Evolutionary conservation across 1,139 yeast species (phyloP), one percentile per base, ranked within the genome.

Genomic region (Lodderomyces margitis): DNA sequence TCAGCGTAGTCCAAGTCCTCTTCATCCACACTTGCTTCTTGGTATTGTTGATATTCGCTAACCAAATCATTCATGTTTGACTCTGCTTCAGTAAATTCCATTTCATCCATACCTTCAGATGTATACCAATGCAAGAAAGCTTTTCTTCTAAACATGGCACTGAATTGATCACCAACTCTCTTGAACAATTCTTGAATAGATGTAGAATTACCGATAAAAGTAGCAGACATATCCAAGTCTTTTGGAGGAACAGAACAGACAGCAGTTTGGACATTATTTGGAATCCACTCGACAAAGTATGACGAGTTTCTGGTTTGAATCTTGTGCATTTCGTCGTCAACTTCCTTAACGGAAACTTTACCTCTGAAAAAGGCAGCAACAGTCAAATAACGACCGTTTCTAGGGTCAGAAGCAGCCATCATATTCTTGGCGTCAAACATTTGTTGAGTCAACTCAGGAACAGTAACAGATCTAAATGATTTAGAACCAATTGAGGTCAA

Each of bases 41-140:
- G 95, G 72, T 88, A 87, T 70, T 88, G 96, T 70, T 87, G 94
- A 65, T 87, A 87, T 67, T 88, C 96, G 58, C 83, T 80, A 46
- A 88, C 89, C 61, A 88, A 75, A 66, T 88, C 96, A 56, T 79
- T 80, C 89, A 88, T 82, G 65, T 88, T 87, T 42, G 74, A 66
- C 56, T 76, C 88, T 41, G 96, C 96, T 70, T 88, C 96, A 48
- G 89, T 80, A 65, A 88, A 88, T 71, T 88, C 96, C 75, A 83
- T 78, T 67, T 84, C 94, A 61, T 88, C 96, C 96, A 88, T 88
- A 70, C 96, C 96, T 68, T 88, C 96, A 51, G 83, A 80, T 17
- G 94, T 86, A 68, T 87, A 88, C 96, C 96, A 88, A 68, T 88
- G 96, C 70, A 88, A 82, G 81, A 88, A 88, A 52, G 96, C 96